Evolutionary conservation across 1,139 yeast genomes (phyloP), one percentile per base, ranked within the genome.

Genomic region (Magnusiomyces sp.): DNA sequence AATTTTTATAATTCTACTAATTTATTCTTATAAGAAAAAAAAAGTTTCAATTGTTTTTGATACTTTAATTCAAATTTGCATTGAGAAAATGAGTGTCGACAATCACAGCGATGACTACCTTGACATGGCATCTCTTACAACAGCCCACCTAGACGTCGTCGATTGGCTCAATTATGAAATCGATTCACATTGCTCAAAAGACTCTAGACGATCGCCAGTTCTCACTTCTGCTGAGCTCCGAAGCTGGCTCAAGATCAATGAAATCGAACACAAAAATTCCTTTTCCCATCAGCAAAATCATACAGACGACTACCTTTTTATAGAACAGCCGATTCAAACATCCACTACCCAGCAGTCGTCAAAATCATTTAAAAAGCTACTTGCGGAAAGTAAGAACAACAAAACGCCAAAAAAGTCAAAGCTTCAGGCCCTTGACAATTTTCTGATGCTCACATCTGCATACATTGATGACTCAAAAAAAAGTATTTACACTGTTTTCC

Each of bases 381-480:
- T 13, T 19, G 5, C 31, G 6, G 13, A 37, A 19, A 20, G 29
- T 29, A 7, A 20, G 11, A 17, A 19, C 14, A 4, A 16, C 4
- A 11, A 13, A 39, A 14, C 13, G 16, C 29, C 42, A 39, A 19
- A 43, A 23, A 23, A 23, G 29, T 23, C 29, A 23, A 23, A 23
- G 29, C 29, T 23, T 13, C 41, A 50, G 37, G 43, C 48, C 13
- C 46, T 50, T 9, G 53, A 50, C 19, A 50, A 45, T 29, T 40
- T 50, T 29, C 27, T 50, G 17, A 31, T 50, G 23, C 45, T 50
- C 7, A 45, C 53, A 7, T 32, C 50, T 1, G 47, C 47, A 16
- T 46, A 48, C 43, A 47, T 50, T 19, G 50, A 50, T 17, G 46
- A 47, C 1, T 45, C 47, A 4, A 40, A 27, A 10, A 27, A 32